Base-by-base conservation (phyloP, 164 flowering plant species). In the Vitis amurensis region DNA sequence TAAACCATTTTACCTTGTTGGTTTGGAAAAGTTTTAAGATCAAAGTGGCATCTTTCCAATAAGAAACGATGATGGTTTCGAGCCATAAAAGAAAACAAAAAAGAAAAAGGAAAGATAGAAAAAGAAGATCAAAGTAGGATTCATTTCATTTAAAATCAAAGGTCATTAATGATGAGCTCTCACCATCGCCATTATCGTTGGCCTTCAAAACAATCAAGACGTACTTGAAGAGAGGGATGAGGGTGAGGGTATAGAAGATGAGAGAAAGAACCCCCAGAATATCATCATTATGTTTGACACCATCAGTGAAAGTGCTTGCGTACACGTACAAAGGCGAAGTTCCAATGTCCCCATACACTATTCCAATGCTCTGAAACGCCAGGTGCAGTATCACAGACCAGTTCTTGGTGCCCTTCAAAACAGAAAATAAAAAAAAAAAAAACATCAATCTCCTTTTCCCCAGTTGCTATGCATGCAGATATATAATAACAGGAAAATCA, bases 151-250 rank as follows among this genome's bases (percentile, higher is more conserved):
- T 23, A 23, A 64, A 9, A 50, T 64, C 49, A 63, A 64, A 23
- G 27, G 27, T 23, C 27, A 23, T 23, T 23, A 1, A 23, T 23
- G 27, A 23, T 23, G 27, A 23, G 27, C 27, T 56, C 73, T 72
- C 74, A 90, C 97, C 97, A 14, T 90, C 90, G 44, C 97, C 97
- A 23, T 92, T 85, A 68, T 92, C 97, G 48, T 80, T 90, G 23
- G 97, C 97, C 1, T 58, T 74, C n/a, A 92, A 69, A 50, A 92
- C 94, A 61, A 90, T 84, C 78, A 90, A 82, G 60, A 89, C 90
- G 63, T 90, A 92, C 67, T 92, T 92, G 80, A 85, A 13, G 67
- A 92, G 71, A 63, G 97, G 87, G 59, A 90, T 77, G 59, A 92
- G 65, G 23, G 89, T 85, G 71, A 92, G 37, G 10, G 97, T 92